Evolutionary conservation across 2,329 filamentous ascomycete species (phyloP).

Genomic region (Fusarium mundagurra): DNA sequence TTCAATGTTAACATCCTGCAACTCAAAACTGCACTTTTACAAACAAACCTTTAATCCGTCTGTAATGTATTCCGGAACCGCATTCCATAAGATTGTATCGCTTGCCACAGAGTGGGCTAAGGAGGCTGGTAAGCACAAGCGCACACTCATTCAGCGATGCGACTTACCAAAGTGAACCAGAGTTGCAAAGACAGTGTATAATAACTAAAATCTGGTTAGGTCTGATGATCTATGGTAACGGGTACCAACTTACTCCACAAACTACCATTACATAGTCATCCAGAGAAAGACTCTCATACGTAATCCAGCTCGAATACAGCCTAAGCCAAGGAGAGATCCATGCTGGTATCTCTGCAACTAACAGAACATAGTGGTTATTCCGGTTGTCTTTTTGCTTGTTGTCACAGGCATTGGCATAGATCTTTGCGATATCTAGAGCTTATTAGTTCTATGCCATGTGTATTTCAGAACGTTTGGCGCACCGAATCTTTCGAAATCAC

Average conservation of each 20-base stretch:
- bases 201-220: constrained; percentile 29
- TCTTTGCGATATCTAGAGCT: constrained; percentile 44
- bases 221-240: not conserved
- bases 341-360: constrained; percentile 51
- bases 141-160: no score
- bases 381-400: constrained; percentile 45
- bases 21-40: not conserved
- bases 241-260: constrained; percentile 43
- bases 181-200: constrained; percentile 36
- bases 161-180: constrained; percentile 22
- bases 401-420: constrained; percentile 48
- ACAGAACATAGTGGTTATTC: constrained; percentile 45
- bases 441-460: not conserved
- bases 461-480: not conserved
- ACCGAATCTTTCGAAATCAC: constrained; percentile 32
- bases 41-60: constrained; percentile 26
- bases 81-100: constrained; percentile 2
- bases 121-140: not conserved
- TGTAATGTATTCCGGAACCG: constrained; percentile 4
- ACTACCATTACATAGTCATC: constrained; percentile 54
- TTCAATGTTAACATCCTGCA: not conserved
- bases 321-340: constrained; percentile 49
- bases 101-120: constrained; percentile 16
- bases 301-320: constrained; percentile 50
- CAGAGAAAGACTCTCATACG: constrained; percentile 43